phyloP scores from a whole-genome alignment of 495 filamentous ascomycete species.

The Neurospora sp. region DNA sequence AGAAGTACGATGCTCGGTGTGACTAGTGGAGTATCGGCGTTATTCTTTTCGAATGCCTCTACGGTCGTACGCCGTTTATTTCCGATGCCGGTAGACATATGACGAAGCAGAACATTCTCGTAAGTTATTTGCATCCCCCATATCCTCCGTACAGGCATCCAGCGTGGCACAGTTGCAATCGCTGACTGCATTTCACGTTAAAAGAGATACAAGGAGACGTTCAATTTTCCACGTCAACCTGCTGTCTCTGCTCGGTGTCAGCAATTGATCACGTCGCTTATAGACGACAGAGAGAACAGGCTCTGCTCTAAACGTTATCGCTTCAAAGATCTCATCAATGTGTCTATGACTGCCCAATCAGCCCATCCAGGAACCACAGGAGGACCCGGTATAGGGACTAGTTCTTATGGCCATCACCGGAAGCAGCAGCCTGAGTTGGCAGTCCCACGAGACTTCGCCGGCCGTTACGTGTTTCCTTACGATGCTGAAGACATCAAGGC shows the following conservation, averaged over 20 bases:
- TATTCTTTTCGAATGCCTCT: constrained; percentile 89
- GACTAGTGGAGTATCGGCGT: constrained; percentile 96
- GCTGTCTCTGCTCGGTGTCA: constrained; percentile 50
- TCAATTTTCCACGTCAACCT: constrained; percentile 55
- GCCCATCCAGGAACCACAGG: background rate
- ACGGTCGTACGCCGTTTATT: constrained; percentile 82
- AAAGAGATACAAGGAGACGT: constrained; percentile 34
- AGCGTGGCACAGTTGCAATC: background rate
- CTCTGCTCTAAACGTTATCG: constrained; percentile 64
- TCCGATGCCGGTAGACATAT: constrained; percentile 61
- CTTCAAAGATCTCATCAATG: constrained; percentile 45
- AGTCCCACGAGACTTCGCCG: constrained; percentile 22
- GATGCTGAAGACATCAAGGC: constrained; percentile 71
- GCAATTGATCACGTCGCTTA: constrained; percentile 63
- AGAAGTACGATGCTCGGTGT: constrained; percentile 80
- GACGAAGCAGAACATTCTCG: constrained; percentile 72
- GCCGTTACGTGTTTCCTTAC: constrained; percentile 61
- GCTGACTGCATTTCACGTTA: background rate
- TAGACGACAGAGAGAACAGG: constrained; percentile 66
- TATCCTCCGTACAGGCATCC: constrained; percentile 3
- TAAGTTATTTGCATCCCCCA: constrained; percentile 27
- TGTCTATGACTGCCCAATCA: background rate
- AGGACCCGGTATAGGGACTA: background rate
- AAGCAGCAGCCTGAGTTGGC: constrained; percentile 12
- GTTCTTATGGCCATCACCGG: background rate